Base-by-base conservation (phyloP, 2,329 filamentous ascomycete species). In the Sphaerulina musiva region DNA sequence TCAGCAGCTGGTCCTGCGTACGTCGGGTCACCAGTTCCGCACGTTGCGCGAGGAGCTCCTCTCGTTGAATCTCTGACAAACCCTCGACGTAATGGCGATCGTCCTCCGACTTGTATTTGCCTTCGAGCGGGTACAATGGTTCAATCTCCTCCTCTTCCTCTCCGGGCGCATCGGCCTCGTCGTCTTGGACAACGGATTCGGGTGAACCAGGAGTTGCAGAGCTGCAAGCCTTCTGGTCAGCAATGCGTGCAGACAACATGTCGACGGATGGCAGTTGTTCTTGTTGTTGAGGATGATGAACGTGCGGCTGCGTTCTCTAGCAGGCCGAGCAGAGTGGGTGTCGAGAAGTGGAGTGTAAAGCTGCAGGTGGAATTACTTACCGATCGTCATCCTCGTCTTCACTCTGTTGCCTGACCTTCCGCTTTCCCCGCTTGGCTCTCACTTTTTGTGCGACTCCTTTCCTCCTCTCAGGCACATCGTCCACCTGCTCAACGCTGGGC, bases 51-150 rank as follows among this genome's bases (percentile, higher is more conserved):
- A 98, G 80, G 43, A 95, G 85, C 68, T 89, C 83, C 71, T 98
- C 93, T 59, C 92, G 86, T 68, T 95, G 85, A 48, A 97, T 85
- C 74, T 97, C 91, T 31, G 90, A 85, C 80, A 96, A 83, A 53
- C 78, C 81, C 80, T 93, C 84, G 58, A 98, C 93, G 48, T 86
- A 62, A 8, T 70, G 67, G 63, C 73, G 76, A 60, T 78, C 77
- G 59, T 76, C 75, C 55, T 74, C 75, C 64, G 82, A 79, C 56
- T 80, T 78, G 69, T 82, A 87, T 66, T 93, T 84, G 63, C 92
- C 91, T 61, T 98, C 93, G 59, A 95, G 80, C 0, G 92, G 90
- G 68, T 95, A 93, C 53, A 83, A 65, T 70, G 86, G 76, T 66
- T 85, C 80, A 51, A 81, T 79, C 53, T 84, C 78, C 26, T 61